Percentiles rank a stretch among this genome's conserved stretches.
Evolutionary conservation across 2,329 filamentous ascomycete species (phyloP).

Genomic region (Pseudogymnoascus sp.): DNA sequence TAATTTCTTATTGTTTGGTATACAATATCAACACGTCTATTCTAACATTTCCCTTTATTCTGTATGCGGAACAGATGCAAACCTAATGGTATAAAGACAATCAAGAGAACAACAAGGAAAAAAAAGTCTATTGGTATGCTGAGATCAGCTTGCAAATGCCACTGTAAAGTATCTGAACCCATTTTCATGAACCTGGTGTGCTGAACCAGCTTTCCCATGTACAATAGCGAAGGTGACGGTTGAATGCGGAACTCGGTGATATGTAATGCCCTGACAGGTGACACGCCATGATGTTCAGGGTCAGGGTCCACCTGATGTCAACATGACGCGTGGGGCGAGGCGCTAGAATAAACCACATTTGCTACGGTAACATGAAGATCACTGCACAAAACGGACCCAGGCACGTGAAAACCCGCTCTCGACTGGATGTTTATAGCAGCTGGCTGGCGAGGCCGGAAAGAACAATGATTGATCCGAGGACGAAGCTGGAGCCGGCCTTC

Average conservation of each 20-base stretch:
- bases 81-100: background rate
- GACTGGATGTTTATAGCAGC: background rate
- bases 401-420: background rate
- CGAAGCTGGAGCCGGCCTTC: background rate
- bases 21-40: conserved; percentile 1
- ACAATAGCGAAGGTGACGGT: background rate
- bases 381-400: background rate
- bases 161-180: background rate
- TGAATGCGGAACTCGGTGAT: background rate
- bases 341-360: background rate
- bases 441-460: conserved; percentile 10
- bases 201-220: background rate
- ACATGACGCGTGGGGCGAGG: background rate
- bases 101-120: conserved; percentile 3
- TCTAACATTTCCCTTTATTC: conserved; percentile 6
- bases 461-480: conserved; percentile 4
- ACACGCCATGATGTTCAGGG: background rate
- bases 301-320: background rate
- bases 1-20: conserved; percentile 7
- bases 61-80: background rate
- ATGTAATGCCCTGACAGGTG: background rate
- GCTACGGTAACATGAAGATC: background rate
- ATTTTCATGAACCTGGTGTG: background rate
- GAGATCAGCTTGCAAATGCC: background rate
- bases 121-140: conserved; percentile 3